Percentiles rank a stretch among this genome's conserved stretches.
phyloP scores from a whole-genome alignment of 2,329 filamentous ascomycete genomes.

The Delphinella strobiligena region DNA sequence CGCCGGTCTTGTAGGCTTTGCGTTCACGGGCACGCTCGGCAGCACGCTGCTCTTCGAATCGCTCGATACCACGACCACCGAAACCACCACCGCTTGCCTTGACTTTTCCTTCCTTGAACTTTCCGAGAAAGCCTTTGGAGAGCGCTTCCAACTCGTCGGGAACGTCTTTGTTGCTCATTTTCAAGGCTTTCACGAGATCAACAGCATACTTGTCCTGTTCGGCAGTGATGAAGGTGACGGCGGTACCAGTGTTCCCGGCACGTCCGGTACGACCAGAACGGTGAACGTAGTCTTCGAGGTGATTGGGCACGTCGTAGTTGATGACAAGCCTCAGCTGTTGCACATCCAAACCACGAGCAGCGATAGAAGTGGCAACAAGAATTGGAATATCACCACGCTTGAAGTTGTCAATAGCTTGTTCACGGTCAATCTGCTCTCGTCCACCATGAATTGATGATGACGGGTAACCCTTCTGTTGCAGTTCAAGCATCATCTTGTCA shows the following conservation, averaged over 20 bases:
- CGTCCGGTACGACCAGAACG: conserved; percentile 86
- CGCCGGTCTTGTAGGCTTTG: conserved; percentile 80
- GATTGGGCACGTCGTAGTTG: conserved; percentile 89
- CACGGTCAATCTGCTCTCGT: conserved; percentile 85
- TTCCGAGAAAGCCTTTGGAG: conserved; percentile 63
- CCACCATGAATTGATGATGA: conserved; percentile 91
- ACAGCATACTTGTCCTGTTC: conserved; percentile 85
- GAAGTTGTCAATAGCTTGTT: conserved; percentile 86
- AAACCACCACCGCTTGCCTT: conserved; percentile 78
- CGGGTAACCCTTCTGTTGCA: conserved; percentile 74
- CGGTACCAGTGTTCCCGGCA: conserved; percentile 87
- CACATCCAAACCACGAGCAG: conserved; percentile 87
- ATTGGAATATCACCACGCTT: conserved; percentile 84
- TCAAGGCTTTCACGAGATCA: conserved; percentile 82
- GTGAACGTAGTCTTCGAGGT: conserved; percentile 94
- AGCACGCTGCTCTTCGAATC: conserved; percentile 82
- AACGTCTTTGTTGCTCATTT: conserved; percentile 75
- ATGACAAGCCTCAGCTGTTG: conserved; percentile 92
- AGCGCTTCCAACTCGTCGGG: conserved; percentile 55
- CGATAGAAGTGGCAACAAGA: conserved; percentile 87
- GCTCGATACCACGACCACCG: conserved; percentile 86
- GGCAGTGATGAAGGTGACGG: conserved; percentile 84
- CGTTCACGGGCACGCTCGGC: conserved; percentile 75
- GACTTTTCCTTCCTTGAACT: conserved; percentile 84
- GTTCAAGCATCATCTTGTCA: conserved; percentile 47